Base-by-base conservation (phyloP, 1,284 basidiomycete species). In the Singerocomus inundabilis region DNA sequence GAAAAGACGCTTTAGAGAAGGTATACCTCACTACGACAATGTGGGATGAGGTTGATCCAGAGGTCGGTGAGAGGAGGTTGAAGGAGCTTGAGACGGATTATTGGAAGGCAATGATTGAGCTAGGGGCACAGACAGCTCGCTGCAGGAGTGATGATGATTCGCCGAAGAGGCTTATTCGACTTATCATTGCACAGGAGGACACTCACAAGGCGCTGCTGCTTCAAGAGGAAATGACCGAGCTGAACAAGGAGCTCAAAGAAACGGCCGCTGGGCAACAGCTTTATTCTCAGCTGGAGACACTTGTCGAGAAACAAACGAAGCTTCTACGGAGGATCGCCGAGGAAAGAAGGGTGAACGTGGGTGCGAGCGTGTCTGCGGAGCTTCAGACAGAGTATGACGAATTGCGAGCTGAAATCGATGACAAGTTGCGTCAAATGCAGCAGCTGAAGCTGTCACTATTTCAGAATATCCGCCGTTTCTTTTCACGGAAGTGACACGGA, bases 21-120 rank as follows among this genome's bases (percentile, higher is more conserved):
- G 40, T 61, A 21, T 36, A 44, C 29, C 45, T 57, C n/a, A 49
- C 46, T 5, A 59, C 56, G 11, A 59, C 56, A 2, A 58, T 55
- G 58, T 58, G 57, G 57, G 58, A 60, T 31, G 44, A 60, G 25
- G 42, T 58, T 9, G 53, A 58, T 0, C 4, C 1, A 1, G 3
- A 1, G 1, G 25, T 41, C 3, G 59, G 59, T 0, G 12, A 48
- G 28, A 26, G 1, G 38, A 61, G 48, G 39, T 29, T 61, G 24
- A 15, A 38, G 0, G 46, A 54, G 5, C 48, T 61, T 5, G 8
- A 2, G 30, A 2, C 1, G 26, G 40, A 34, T 8, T 42, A 47
- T 25, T 62, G 58, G 58, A 51, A 46, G 18, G 1, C 12, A 1
- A 55, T 60, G 52, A 35, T 60, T 10, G 0, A 1, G 2, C 49